phyloP scores from a whole-genome alignment of 805 yeast genomes.

The Kluyveromyces aestuarii region DNA sequence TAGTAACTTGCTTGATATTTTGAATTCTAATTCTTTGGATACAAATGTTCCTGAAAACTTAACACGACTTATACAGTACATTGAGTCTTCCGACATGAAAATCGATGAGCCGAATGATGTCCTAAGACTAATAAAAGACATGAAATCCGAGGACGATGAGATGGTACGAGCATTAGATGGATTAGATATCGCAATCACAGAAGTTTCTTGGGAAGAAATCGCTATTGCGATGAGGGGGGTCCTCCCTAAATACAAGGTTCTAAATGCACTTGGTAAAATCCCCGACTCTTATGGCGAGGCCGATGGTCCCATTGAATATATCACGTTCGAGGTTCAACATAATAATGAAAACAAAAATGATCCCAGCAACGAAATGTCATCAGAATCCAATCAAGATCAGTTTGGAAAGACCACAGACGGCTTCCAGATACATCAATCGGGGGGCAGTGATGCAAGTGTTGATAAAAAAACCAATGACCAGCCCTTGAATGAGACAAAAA shows the following conservation, averaged over 20 bases:
- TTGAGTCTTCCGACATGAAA: not conserved
- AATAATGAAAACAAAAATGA: constrained; percentile 1
- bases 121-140: constrained; percentile 26
- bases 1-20: not conserved
- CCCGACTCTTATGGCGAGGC: constrained; percentile 46
- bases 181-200: constrained; percentile 14
- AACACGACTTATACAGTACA: not conserved
- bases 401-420: not conserved
- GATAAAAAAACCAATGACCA: not conserved
- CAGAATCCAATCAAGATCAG: not conserved
- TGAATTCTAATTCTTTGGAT: not conserved
- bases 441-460: not conserved
- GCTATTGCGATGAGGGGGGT: constrained; percentile 17
- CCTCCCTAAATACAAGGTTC: constrained; percentile 32
- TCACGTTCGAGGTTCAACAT: constrained; percentile 28
- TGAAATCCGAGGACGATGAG: constrained; percentile 29
- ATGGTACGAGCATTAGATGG: constrained; percentile 30
- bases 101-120: constrained; percentile 16
- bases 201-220: constrained; percentile 24
- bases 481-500: constrained; percentile 1
- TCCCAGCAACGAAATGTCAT: not conserved
- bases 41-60: not conserved
- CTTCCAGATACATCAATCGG: not conserved
- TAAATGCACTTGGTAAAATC: constrained; percentile 26
- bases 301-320: constrained; percentile 38